These are phyloP conservation scores for Populus tomentosa DNA, from an alignment of 441 rosid genomes.

Conservation along the genomic window DNA sequence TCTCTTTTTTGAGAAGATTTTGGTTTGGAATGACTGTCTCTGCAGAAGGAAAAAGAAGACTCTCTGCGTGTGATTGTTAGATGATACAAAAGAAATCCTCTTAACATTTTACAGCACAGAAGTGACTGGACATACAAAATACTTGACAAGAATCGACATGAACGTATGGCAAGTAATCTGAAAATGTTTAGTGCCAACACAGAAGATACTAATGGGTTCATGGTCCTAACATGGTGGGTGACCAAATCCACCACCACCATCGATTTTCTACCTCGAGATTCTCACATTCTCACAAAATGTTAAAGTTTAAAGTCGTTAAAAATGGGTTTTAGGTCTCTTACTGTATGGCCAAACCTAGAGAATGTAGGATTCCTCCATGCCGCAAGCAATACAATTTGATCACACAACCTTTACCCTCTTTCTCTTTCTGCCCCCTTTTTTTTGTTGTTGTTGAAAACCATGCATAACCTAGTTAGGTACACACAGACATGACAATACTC, in stretches of 20 bases:
- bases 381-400: constrained; percentile 18
- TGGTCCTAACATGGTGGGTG: constrained; percentile 29
- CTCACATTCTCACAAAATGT: constrained; percentile 38
- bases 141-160: not conserved
- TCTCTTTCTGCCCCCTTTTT: not conserved
- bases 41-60: not conserved
- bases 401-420: not conserved
- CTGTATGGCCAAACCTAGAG: constrained; percentile 39
- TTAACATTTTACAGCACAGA: constrained; percentile 30
- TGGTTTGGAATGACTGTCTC: constrained; percentile 27
- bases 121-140: constrained; percentile 2
- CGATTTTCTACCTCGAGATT: constrained; percentile 42
- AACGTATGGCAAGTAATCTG: not conserved
- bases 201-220: not conserved
- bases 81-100: constrained; percentile 18
- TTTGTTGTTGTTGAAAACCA: not conserved
- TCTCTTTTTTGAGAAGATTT: constrained; percentile 21
- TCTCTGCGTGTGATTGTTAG: constrained; percentile 16
- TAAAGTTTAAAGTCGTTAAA: not conserved
- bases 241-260: constrained; percentile 34
- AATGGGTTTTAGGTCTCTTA: constrained; percentile 24
- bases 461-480: constrained; percentile 1
- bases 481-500: constrained; percentile 9
- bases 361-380: constrained; percentile 43
- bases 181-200: not conserved